phyloP scores from a whole-genome alignment of 495 filamentous ascomycete genomes.

The Lophiostoma macrostomum region DNA sequence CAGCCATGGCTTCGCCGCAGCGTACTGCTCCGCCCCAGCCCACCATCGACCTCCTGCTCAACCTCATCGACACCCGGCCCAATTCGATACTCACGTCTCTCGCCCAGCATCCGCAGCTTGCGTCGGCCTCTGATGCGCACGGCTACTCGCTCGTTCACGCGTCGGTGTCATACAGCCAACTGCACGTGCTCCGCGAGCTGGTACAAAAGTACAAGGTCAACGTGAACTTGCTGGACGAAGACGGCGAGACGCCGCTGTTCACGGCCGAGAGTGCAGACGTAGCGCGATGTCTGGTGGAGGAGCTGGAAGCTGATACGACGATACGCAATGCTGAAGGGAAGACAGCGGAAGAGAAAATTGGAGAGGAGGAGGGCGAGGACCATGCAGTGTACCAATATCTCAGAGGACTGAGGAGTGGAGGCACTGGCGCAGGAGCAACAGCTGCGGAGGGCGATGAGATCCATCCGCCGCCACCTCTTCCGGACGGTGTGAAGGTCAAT shows the following conservation, averaged over 20 bases:
- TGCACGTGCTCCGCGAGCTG: slow-evolving; percentile 72
- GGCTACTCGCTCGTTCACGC: slow-evolving; percentile 88
- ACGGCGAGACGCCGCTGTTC: slow-evolving; percentile 88
- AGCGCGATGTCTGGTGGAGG: slow-evolving; percentile 74
- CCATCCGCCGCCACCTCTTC: slow-evolving; percentile 41
- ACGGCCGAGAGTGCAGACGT: slow-evolving; percentile 73
- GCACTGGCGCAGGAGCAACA: background rate
- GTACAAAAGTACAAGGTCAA: slow-evolving; percentile 74
- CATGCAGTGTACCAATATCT: slow-evolving; percentile 24
- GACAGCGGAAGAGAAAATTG: slow-evolving; percentile 46
- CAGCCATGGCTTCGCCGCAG: slow-evolving; percentile 5
- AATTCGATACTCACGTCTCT: slow-evolving; percentile 36
- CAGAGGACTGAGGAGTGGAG: background rate
- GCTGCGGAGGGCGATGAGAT: slow-evolving; percentile 10
- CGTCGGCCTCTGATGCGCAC: slow-evolving; percentile 36
- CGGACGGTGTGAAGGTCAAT: slow-evolving; percentile 39
- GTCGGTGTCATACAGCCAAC: slow-evolving; percentile 83
- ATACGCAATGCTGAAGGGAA: slow-evolving; percentile 36
- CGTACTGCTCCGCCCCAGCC: slow-evolving; percentile 17
- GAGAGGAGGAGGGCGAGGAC: slow-evolving; percentile 44
- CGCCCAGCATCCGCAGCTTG: slow-evolving; percentile 36
- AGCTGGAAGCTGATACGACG: slow-evolving; percentile 64
- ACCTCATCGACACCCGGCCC: slow-evolving; percentile 41
- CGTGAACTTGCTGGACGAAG: slow-evolving; percentile 78
- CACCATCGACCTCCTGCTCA: slow-evolving; percentile 41